Percentiles rank a stretch among this genome's conserved stretches.
phyloP scores from a whole-genome alignment of 2,329 filamentous ascomycete genomes.

The Aureobasidium sp. region DNA sequence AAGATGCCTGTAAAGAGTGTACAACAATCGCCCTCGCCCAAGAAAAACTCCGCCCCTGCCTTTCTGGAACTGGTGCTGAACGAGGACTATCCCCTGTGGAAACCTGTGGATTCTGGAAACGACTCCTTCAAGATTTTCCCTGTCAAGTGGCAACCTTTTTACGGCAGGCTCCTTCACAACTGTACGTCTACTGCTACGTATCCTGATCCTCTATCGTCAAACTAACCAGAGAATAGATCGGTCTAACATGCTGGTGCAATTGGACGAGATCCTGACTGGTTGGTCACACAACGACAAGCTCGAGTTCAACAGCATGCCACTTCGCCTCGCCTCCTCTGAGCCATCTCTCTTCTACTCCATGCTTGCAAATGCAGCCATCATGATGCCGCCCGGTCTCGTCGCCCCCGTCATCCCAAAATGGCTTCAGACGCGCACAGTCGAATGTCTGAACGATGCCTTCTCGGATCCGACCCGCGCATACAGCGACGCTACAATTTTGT shows the following conservation, averaged over 20 bases:
- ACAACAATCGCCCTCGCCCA: background rate
- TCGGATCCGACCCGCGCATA: background rate
- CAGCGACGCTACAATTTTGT: background rate
- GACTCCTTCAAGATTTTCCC: constrained; percentile 10
- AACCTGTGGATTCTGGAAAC: background rate
- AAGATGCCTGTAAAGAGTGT: background rate
- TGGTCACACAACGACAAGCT: constrained; percentile 2
- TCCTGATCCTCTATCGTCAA: background rate
- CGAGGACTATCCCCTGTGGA: constrained; percentile 2
- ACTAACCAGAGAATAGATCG: constrained; percentile 1
- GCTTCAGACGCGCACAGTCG: background rate
- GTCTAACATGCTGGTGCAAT: constrained; percentile 7
- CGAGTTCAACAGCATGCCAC: constrained; percentile 1
- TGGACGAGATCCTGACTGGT: constrained; percentile 3
- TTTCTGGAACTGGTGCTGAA: constrained; percentile 14
- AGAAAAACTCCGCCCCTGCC: background rate
- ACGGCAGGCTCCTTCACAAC: background rate
- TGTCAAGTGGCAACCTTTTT: constrained; percentile 13
- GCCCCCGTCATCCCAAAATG: background rate
- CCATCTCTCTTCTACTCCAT: constrained; percentile 9
- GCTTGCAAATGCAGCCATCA: constrained; percentile 1
- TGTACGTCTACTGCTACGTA: background rate
- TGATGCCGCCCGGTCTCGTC: constrained; percentile 6
- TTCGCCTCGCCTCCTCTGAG: constrained; percentile 1
- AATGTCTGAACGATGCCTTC: constrained; percentile 1